A percentile compares a stretch with the other conserved stretches of the same genome.
Evolutionary conservation across 495 filamentous ascomycete species (phyloP).

Genomic region (Bombardia bombarda): DNA sequence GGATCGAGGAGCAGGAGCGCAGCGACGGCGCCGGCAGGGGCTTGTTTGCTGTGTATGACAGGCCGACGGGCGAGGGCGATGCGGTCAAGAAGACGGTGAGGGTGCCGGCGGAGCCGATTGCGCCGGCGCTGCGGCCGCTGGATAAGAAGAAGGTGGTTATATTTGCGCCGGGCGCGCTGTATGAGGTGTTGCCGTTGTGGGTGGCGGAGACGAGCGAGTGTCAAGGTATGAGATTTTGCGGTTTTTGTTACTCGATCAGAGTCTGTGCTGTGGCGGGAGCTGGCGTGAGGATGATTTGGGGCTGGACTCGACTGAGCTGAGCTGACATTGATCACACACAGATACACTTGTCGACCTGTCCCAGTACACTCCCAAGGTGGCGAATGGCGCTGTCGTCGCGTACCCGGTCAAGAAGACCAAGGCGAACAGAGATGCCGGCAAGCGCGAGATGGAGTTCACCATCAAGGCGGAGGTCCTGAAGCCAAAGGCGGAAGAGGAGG

Average conservation of each 20-base stretch:
- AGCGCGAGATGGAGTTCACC: conserved; percentile 22
- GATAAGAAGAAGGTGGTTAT: conserved; percentile 20
- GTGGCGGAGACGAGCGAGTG: conserved; percentile 26
- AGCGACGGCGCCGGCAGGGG: conserved; percentile 17
- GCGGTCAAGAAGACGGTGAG: too few relatives aligned
- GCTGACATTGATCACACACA: too few relatives aligned
- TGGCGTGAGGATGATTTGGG: neutral
- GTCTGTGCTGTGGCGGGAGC: neutral
- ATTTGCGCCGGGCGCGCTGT: conserved; percentile 28
- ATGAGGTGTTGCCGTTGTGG: conserved; percentile 25
- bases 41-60: conserved; percentile 22
- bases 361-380: conserved; percentile 20
- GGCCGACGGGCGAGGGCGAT: conserved; percentile 1
- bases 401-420: conserved; percentile 19
- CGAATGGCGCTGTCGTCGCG: conserved; percentile 22
- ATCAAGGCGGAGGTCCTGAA: conserved; percentile 22
- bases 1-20: conserved; percentile 30
- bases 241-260: neutral
- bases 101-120: conserved; percentile 5
- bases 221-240: conserved; percentile 13
- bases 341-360: conserved; percentile 17
- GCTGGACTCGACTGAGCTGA: too few relatives aligned
- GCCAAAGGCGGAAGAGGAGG: conserved; percentile 9
- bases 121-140: conserved; percentile 6
- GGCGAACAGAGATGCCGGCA: conserved; percentile 5